Evolutionary conservation across 257 asterid genomes (phyloP).

Genomic region (Scutellaria galericulata): DNA sequence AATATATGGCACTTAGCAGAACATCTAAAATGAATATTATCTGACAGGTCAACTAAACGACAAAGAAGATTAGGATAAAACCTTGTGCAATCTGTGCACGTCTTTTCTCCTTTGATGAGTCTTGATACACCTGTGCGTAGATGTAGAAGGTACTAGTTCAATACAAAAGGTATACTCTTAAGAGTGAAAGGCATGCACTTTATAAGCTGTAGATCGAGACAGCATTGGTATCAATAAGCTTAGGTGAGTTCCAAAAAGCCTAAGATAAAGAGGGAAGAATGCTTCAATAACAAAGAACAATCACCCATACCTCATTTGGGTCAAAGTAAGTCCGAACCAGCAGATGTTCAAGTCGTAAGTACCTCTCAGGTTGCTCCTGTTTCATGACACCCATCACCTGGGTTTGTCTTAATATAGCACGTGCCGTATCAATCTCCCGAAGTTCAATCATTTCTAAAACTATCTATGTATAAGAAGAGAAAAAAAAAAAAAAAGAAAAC

Average conservation of each 20-base stretch:
- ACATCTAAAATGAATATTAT: constrained; percentile 26
- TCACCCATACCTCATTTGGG: constrained; percentile 73
- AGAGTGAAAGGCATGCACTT: not conserved
- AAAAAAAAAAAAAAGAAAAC: constrained; percentile 4
- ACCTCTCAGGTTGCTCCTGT: constrained; percentile 96
- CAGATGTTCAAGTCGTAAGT: constrained; percentile 91
- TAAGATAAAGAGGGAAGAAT: constrained; percentile 13
- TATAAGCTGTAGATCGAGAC: not conserved
- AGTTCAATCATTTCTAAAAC: constrained; percentile 99
- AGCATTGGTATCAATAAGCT: constrained; percentile 9
- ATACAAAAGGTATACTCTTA: constrained; percentile 4
- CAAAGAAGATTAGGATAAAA: constrained; percentile 33
- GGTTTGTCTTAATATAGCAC: constrained; percentile 94
- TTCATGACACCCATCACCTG: constrained; percentile 99
- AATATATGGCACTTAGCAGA: not conserved
- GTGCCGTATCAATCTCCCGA: constrained; percentile 97
- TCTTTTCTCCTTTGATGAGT: constrained; percentile 83
- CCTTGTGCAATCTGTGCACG: constrained; percentile 94
- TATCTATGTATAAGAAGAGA: constrained; percentile 51
- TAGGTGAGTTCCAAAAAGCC: constrained; percentile 16
- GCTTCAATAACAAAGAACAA: constrained; percentile 27
- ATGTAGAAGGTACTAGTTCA: constrained; percentile 28
- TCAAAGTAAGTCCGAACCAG: constrained; percentile 95
- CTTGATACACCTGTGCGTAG: constrained; percentile 71
- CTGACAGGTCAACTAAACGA: constrained; percentile 17